Evolutionary conservation across 2,329 filamentous ascomycete genomes (phyloP).

Genomic region (Paecilomyces niveus): DNA sequence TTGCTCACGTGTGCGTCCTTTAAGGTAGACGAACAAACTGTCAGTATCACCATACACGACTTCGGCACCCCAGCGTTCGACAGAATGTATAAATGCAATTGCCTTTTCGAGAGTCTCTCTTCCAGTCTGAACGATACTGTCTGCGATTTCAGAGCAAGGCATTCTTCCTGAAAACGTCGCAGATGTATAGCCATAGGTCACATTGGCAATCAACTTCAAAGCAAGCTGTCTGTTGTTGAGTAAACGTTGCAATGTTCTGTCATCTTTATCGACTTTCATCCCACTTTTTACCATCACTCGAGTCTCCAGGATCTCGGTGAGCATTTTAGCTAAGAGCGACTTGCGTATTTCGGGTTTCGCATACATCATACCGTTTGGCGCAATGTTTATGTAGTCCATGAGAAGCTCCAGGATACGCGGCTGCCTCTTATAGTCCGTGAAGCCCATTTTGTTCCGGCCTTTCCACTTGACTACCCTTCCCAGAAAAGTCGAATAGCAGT

Average conservation of each 20-base stretch:
- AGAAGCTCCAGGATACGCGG: constrained; percentile 68
- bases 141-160: constrained; percentile 96
- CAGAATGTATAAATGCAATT: constrained; percentile 85
- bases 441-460: constrained; percentile 91
- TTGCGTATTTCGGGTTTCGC: constrained; percentile 77
- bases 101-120: constrained; percentile 91
- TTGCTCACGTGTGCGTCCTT: constrained; percentile 76
- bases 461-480: constrained; percentile 81
- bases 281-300: constrained; percentile 96
- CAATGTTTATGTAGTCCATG: constrained; percentile 79
- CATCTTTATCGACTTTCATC: constrained; percentile 89
- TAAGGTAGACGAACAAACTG: constrained; percentile 84
- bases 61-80: constrained; percentile 82
- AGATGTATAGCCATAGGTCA: constrained; percentile 96
- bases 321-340: constrained; percentile 90
- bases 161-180: constrained; percentile 95
- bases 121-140: constrained; percentile 95
- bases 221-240: constrained; percentile 91
- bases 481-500: constrained; percentile 95
- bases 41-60: constrained; percentile 98
- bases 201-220: constrained; percentile 94
- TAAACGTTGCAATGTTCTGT: constrained; percentile 75
- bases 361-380: constrained; percentile 97
- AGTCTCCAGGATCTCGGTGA: constrained; percentile 91
- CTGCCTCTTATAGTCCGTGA: constrained; percentile 76